Base-by-base conservation (phyloP, 2,329 filamentous ascomycete species). In the Plectosphaerella plurivora region DNA sequence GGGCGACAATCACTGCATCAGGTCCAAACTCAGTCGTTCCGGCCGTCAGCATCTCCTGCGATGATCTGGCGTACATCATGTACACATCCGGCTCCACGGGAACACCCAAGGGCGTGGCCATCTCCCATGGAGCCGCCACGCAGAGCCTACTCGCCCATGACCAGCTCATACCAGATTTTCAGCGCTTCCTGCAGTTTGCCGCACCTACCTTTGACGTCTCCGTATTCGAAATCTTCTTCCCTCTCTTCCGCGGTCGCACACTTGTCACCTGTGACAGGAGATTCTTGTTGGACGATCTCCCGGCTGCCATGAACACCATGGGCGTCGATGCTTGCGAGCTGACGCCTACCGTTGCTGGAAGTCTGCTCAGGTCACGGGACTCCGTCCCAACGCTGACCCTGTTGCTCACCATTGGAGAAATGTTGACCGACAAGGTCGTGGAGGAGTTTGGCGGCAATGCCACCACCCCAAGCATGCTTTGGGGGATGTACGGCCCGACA, bases 401-500 rank as follows among this genome's bases (percentile, higher is more conserved):
- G 1, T 75, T 97, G 0, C 71, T 97, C 22, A 96, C 91, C 0
- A 96, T 96, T 59, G 92, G 92, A 6, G 92, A 97, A 68, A 96
- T 96, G 91, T 79, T 97, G 36, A 96, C 88, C 4, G 75, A 79
- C 42, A 80, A 83, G 9, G 86, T 97, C 2, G 77, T 96, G 20
- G 73, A 82, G 36, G 90, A 95, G 63, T 97, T 94, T 73, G 91
- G 90, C 6, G 82, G 82, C 3, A 71, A 74, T 10, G 62, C 67
- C 1, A 63, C 63, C 1, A 70, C 69, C 8, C 65, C 73, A 2
- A 86, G 88, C 59, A 84, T 96, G 44, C 75, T 97, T 1, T 92
- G 90, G 80, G 92, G 86, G 35, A 96, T 96, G 91, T 97, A 97
- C 64, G 92, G 92, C 0, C 92, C 92, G 2, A 97, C 92, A 0